Evolutionary conservation across 1,139 yeast species (phyloP).

Genomic region (Blastobotrys illinoisensis): DNA sequence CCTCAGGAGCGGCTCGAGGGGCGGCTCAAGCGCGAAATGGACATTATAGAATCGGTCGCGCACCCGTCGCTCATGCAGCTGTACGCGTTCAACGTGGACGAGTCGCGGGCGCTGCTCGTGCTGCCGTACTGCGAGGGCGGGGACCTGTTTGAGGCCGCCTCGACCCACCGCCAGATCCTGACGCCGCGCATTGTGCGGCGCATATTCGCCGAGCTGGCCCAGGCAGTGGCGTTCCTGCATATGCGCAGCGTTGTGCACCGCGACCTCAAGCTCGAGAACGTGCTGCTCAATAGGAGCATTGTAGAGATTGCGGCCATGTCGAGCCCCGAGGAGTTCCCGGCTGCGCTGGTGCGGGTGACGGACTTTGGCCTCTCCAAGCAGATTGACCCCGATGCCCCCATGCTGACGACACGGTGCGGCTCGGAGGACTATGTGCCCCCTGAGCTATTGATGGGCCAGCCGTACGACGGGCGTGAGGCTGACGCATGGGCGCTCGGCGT

Average conservation of each 20-base stretch:
- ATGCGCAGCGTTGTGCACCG: constrained; percentile 66
- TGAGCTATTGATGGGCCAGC: constrained; percentile 80
- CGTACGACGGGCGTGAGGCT: constrained; percentile 82
- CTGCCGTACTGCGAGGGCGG: constrained; percentile 82
- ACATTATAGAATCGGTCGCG: constrained; percentile 40
- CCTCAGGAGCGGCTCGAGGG: constrained; percentile 55
- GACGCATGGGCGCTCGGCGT: constrained; percentile 97
- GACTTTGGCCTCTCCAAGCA: constrained; percentile 85
- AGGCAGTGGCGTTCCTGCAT: constrained; percentile 74
- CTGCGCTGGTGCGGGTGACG: constrained; percentile 57
- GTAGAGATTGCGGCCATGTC: constrained; percentile 31
- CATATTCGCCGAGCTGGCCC: constrained; percentile 61
- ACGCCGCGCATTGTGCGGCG: constrained; percentile 42
- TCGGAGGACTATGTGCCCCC: constrained; percentile 95
- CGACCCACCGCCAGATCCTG: constrained; percentile 33
- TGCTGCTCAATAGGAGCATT: constrained; percentile 45
- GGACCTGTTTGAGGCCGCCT: constrained; percentile 63
- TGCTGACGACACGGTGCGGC: constrained; percentile 84
- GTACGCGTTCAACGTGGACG: constrained; percentile 34
- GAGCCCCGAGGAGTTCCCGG: constrained; percentile 18
- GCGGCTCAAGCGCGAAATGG: constrained; percentile 70
- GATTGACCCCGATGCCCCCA: constrained; percentile 52
- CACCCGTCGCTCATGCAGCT: constrained; percentile 42
- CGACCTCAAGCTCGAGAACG: constrained; percentile 81
- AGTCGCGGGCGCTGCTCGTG: constrained; percentile 44